Percentiles rank a stretch among this genome's conserved stretches.
Conservation (phyloP, 331 rosid genomes). For the Quercus lobata region DNA sequence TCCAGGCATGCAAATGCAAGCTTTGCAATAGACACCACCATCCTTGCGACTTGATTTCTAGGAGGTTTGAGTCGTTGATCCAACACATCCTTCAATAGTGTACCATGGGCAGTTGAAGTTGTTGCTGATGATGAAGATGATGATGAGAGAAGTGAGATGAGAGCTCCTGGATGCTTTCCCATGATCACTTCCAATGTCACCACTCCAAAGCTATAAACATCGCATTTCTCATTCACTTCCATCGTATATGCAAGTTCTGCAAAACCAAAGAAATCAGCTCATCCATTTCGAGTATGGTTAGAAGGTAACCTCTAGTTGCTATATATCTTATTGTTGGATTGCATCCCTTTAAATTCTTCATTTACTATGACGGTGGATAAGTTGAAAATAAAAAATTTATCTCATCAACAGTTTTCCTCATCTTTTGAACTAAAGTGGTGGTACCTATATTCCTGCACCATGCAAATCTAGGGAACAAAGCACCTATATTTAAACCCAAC, state of each 20-base stretch:
- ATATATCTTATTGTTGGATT: too few relatives aligned
- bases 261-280: background rate
- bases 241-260: conserved; percentile 40
- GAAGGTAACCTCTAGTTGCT: too few relatives aligned
- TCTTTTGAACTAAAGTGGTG: too few relatives aligned
- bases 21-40: background rate
- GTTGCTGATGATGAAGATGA: background rate
- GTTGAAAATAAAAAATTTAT: too few relatives aligned
- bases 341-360: too few relatives aligned
- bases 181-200: conserved; percentile 39
- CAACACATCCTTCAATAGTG: conserved; percentile 30
- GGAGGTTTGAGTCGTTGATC: conserved; percentile 33
- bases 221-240: conserved; percentile 44
- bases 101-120: background rate
- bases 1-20: too few relatives aligned
- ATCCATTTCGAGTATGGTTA: background rate
- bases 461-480: background rate
- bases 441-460: background rate
- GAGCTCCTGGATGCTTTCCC: conserved; percentile 52
- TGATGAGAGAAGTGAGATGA: conserved; percentile 15
- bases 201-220: conserved; percentile 48
- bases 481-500: too few relatives aligned
- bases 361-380: too few relatives aligned
- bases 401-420: too few relatives aligned
- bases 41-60: conserved; percentile 1